Base-by-base conservation (phyloP, 129 eudicot species). In the Artemisia annua region DNA sequence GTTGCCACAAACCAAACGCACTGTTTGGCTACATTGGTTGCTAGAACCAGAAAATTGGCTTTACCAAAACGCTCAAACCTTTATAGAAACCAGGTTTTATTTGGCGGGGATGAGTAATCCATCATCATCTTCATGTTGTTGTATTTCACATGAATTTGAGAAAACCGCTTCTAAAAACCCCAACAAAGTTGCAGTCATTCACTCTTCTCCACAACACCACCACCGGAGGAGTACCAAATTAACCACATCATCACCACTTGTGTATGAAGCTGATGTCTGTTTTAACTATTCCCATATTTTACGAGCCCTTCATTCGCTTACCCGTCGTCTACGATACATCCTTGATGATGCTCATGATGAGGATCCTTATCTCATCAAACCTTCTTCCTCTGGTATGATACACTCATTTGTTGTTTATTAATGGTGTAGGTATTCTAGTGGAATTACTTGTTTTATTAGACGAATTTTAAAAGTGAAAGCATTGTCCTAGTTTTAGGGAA, bases 121-220 rank as follows among this genome's bases (percentile, higher is more conserved):
- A 53, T 70, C 51, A n/a, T n/a, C n/a, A 55, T 79, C 48, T 1
- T 3, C 56, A 14, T 24, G 50, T 49, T 92, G 95, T 70, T 92
- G 96, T 78, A 82, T 89, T 56, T 84, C 96, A 24, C 98, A 93
- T 84, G 53, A 69, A 69, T 90, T 93, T 66, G 61, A 26, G 72
- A 79, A 76, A 48, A 79, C 86, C 2, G 97, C 93, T 54, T 72
- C 88, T 53, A 69, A 64, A 28, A 65, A 28, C 81, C 96, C 97
- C 30, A 66, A 61, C 58, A 89, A 87, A 75, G 62, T 84, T 65
- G 95, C 98, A 48, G 91, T 89, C n/a, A 86, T 93, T 26, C 98
- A 85, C 28, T 85, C 98, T 61, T 77, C 71, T 32, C 54, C 55
- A 11, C 19, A 64, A 56, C 70, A 30, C 67, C 74, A n/a, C n/a